Percentiles rank a stretch among this genome's conserved stretches.
phyloP scores from a whole-genome alignment of 1,284 basidiomycete genomes.

The Rhodotorula sp. region DNA sequence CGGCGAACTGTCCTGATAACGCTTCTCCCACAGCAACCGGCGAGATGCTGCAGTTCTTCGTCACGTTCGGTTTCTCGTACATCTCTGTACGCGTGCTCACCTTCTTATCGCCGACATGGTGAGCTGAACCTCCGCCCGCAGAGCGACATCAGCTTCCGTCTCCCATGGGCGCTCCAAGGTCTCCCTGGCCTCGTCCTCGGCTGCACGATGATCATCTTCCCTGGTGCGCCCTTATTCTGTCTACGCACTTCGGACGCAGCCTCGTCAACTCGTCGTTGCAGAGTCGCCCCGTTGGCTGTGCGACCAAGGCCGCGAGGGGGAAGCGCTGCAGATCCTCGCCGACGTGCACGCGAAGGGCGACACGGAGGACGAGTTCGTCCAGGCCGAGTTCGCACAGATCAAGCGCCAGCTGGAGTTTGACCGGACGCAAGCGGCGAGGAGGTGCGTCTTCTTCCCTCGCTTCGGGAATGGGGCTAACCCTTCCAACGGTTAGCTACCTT shows the following conservation, averaged over 20 bases:
- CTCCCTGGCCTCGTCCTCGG: conserved; percentile 71
- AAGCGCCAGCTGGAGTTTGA: conserved; percentile 72
- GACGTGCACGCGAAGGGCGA: conserved; percentile 76
- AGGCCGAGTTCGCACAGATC: conserved; percentile 77
- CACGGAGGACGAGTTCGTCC: conserved; percentile 64
- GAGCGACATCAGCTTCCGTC: conserved; percentile 69
- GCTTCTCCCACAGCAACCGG: too few relatives aligned
- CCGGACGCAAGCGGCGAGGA: conserved; percentile 66
- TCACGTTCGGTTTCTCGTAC: background rate
- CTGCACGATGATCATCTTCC: conserved; percentile 60
- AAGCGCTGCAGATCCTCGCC: conserved; percentile 73
- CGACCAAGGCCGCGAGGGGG: conserved; percentile 62
- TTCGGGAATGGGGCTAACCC: too few relatives aligned
- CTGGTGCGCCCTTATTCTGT: background rate
- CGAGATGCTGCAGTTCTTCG: conserved; percentile 36
- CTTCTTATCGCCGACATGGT: conserved; percentile 42
- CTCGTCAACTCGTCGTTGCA: too few relatives aligned
- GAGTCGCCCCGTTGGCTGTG: conserved; percentile 17
- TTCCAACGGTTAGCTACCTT: conserved; percentile 55
- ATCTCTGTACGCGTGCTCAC: background rate
- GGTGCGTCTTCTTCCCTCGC: too few relatives aligned
- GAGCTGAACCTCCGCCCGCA: conserved; percentile 50
- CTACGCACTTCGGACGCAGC: too few relatives aligned
- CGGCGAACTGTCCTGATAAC: too few relatives aligned
- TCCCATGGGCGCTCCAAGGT: conserved; percentile 76